Conservation (phyloP, 805 yeast genomes). For the Myxozyma vanderwaltii region DNA sequence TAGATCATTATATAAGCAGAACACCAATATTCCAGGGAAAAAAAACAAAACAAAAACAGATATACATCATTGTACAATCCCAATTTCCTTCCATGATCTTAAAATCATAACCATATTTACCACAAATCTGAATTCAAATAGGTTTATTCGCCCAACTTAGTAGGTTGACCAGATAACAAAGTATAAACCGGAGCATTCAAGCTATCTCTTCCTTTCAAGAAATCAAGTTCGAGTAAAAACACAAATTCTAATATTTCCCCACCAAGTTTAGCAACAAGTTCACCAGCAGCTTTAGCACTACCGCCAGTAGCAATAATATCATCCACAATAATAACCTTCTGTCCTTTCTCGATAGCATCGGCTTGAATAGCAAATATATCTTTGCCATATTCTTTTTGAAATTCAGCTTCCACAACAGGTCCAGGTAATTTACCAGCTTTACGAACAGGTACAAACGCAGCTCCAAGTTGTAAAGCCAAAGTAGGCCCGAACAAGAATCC, state of each 20-base stretch:
- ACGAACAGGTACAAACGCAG: constrained; percentile 94
- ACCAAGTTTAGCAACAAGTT: constrained; percentile 65
- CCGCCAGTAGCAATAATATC: constrained; percentile 98
- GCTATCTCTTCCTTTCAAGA: constrained; percentile 89
- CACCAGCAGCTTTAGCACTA: constrained; percentile 91
- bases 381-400: constrained; percentile 86
- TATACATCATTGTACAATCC: neutral
- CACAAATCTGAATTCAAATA: neutral
- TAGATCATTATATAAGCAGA: neutral
- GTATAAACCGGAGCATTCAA: constrained; percentile 88
- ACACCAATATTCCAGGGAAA: too few species aligned
- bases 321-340: constrained; percentile 85
- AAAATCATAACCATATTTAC: too few species aligned
- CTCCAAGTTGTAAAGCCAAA: constrained; percentile 81
- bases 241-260: constrained; percentile 78
- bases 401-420: constrained; percentile 66
- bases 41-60: neutral
- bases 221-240: constrained; percentile 92
- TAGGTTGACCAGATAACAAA: constrained; percentile 50
- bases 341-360: constrained; percentile 75
- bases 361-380: constrained; percentile 89
- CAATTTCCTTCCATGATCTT: neutral
- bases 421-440: constrained; percentile 97
- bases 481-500: constrained; percentile 97
- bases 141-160: constrained; percentile 16